Evolutionary conservation across 176 grass and related monocot species (phyloP).

Genomic region (Melocanna baccifera): DNA sequence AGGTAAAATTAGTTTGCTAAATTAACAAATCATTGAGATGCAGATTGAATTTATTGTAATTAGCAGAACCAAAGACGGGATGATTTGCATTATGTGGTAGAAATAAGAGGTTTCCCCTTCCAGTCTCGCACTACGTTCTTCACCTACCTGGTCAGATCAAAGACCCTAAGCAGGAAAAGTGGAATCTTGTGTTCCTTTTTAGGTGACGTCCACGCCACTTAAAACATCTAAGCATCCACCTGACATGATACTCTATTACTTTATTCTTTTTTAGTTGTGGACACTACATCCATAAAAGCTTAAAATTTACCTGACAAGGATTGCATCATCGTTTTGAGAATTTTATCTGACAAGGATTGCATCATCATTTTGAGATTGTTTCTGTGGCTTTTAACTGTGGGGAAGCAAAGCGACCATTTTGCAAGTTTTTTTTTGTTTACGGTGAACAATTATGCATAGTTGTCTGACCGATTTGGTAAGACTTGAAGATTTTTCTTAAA

Average conservation of each 20-base stretch:
- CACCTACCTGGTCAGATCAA: slow-evolving; percentile 23
- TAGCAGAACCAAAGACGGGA: not conserved
- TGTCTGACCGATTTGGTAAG: not conserved
- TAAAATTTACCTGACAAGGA: not conserved
- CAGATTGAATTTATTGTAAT: not conserved
- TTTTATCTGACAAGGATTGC: not conserved
- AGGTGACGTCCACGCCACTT: not conserved
- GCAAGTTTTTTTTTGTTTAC: not conserved
- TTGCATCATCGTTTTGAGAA: not conserved
- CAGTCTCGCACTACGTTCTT: slow-evolving; percentile 4
- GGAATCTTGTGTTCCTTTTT: slow-evolving; percentile 1
- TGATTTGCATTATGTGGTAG: not conserved
- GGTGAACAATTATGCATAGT: not conserved
- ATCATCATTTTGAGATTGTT: not conserved
- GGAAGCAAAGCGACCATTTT: not conserved
- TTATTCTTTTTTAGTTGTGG: slow-evolving; percentile 13
- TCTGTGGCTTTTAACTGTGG: not conserved
- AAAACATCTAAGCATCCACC: not conserved
- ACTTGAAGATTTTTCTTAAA: not conserved
- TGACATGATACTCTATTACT: not conserved
- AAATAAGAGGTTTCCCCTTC: not conserved
- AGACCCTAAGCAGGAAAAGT: slow-evolving; percentile 11
- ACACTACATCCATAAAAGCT: not conserved
- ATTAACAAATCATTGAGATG: not conserved
- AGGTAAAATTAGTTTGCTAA: not conserved